A percentile compares a stretch with the other conserved stretches of the same genome.
Evolutionary conservation across 2,329 filamentous ascomycete genomes (phyloP).

Genomic region (Colletotrichum falcatum): DNA sequence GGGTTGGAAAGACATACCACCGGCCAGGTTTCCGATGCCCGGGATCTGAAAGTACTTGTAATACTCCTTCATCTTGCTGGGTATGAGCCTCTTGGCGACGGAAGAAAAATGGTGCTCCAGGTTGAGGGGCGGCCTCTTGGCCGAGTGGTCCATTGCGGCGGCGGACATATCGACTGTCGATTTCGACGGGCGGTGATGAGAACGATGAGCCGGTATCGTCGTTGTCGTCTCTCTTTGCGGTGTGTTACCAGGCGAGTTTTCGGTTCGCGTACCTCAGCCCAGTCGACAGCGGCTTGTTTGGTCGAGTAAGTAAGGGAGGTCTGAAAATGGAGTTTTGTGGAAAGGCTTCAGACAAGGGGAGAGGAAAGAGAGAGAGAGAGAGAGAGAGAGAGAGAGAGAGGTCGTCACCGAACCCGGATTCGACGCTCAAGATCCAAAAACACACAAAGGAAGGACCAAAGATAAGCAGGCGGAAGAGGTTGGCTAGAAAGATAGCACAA

Average conservation of each 20-base stretch:
- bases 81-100: conserved; percentile 71
- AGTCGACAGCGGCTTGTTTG: background rate
- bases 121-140: conserved; percentile 68
- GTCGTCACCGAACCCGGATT: background rate
- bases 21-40: conserved; percentile 71
- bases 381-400: no score
- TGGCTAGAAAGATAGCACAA: background rate
- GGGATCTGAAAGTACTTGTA: conserved; percentile 85
- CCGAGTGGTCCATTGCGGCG: conserved; percentile 19
- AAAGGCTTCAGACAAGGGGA: background rate
- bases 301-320: background rate
- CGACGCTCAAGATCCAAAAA: background rate
- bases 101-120: conserved; percentile 83
- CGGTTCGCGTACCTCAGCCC: background rate
- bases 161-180: conserved; percentile 16
- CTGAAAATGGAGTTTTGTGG: background rate
- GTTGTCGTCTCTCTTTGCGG: background rate
- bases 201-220: background rate
- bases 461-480: background rate
- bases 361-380: no score
- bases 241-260: background rate
- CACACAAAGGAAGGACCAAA: background rate
- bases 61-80: conserved; percentile 80
- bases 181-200: background rate
- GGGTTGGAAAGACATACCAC: conserved; percentile 58